Evolutionary conservation across 2,329 filamentous ascomycete species (phyloP).

Genomic region (Penicillium sp.): DNA sequence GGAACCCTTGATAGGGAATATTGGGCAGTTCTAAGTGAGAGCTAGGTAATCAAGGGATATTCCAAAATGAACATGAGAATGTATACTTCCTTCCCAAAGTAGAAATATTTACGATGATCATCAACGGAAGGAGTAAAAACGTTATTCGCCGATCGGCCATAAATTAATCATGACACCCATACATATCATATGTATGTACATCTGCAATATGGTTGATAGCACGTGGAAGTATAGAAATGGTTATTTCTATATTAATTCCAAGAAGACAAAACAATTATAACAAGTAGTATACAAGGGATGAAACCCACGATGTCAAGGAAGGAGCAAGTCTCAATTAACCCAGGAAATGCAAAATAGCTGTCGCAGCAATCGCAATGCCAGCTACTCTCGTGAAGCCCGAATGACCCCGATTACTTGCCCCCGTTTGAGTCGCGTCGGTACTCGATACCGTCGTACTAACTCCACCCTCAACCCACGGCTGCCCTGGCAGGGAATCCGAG

Average conservation of each 20-base stretch:
- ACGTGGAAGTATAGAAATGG: background rate
- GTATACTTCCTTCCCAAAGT: conserved; percentile 2
- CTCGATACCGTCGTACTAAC: conserved; percentile 7
- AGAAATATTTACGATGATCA: background rate
- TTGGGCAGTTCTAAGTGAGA: background rate
- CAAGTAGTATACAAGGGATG: conserved; percentile 4
- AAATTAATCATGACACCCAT: background rate
- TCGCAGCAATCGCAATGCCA: background rate
- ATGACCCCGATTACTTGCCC: background rate
- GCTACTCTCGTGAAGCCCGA: background rate
- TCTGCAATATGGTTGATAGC: background rate
- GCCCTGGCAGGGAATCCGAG: conserved; percentile 23
- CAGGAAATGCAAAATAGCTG: conserved; percentile 1
- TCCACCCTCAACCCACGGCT: conserved; percentile 24
- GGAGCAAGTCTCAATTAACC: background rate
- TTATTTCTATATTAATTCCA: background rate
- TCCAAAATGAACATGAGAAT: background rate
- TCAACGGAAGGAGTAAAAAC: background rate
- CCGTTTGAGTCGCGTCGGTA: conserved; percentile 4
- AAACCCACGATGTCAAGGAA: background rate
- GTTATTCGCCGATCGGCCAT: background rate
- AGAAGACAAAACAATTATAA: background rate
- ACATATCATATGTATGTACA: too few relatives aligned
- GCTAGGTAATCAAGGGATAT: conserved; percentile 2
- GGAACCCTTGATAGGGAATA: background rate